phyloP scores from a whole-genome alignment of 805 yeast species.

The Jamesozyma spencerorum region DNA sequence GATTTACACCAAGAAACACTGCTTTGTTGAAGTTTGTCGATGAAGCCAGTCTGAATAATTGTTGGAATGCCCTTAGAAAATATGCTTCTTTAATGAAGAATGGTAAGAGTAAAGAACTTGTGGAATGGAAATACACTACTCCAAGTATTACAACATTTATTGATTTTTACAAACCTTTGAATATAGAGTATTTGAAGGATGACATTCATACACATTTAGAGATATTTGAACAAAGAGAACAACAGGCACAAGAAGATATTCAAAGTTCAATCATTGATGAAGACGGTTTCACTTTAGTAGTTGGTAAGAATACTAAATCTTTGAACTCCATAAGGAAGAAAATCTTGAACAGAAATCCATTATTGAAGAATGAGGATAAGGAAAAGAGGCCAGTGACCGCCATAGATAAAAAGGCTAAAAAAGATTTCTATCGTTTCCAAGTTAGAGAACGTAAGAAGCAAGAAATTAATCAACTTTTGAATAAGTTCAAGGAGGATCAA shows the following conservation, averaged over 20 bases:
- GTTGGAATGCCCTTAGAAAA: constrained; percentile 47
- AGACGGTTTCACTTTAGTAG: constrained; percentile 89
- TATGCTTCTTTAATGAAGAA: constrained; percentile 25
- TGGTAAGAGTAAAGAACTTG: constrained; percentile 33
- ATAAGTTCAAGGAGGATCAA: constrained; percentile 84
- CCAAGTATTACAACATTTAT: constrained; percentile 37
- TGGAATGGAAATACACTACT: constrained; percentile 30
- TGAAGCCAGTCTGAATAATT: constrained; percentile 45
- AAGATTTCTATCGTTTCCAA: constrained; percentile 93
- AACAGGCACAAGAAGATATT: constrained; percentile 44
- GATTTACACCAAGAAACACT: constrained; percentile 61
- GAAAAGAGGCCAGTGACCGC: constrained; percentile 22
- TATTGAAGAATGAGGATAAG: constrained; percentile 24
- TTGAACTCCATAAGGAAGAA: constrained; percentile 34
- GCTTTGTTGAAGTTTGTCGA: constrained; percentile 71
- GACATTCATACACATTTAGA: constrained; percentile 53
- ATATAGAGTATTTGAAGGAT: constrained; percentile 42
- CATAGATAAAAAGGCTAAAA: constrained; percentile 63
- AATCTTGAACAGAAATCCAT: constrained; percentile 27
- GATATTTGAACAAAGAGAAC: constrained; percentile 64
- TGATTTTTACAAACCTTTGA: constrained; percentile 34
- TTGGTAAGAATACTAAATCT: constrained; percentile 76
- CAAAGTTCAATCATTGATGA: constrained; percentile 69
- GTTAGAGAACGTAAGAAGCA: constrained; percentile 85
- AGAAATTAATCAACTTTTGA: constrained; percentile 80